These are phyloP conservation scores for Penicillium samsonianum DNA, from an alignment of 495 filamentous ascomycete genomes.

Conservation along the genomic window DNA sequence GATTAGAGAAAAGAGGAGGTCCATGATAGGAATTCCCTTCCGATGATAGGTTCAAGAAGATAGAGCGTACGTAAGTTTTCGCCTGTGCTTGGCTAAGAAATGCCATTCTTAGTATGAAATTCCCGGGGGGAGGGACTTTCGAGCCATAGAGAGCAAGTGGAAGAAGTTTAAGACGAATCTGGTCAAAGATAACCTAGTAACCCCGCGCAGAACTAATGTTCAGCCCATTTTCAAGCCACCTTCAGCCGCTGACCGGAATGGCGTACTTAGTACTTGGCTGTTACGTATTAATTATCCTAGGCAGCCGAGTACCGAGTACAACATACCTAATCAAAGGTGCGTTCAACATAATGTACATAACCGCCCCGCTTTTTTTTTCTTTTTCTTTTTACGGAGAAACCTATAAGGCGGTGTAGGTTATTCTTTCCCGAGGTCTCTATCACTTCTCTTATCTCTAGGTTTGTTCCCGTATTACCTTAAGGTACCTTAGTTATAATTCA, in stretches of 20 bases:
- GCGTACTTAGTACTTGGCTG: constrained; percentile 7
- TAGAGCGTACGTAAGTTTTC: neutral
- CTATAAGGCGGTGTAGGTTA: constrained; percentile 2
- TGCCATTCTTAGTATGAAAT: constrained; percentile 1
- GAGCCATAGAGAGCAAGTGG: neutral
- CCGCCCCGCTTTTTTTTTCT: neutral
- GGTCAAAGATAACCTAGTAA: neutral
- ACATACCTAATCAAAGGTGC: too few species aligned
- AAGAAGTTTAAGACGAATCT: neutral
- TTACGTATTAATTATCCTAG: neutral
- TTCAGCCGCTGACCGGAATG: neutral
- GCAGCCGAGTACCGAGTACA: constrained; percentile 8
- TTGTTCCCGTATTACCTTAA: too few species aligned
- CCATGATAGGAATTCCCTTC: constrained; percentile 8
- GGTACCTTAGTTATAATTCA: too few species aligned
- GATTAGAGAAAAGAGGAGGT: neutral
- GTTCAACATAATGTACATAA: too few species aligned
- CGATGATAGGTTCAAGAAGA: neutral
- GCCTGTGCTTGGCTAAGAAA: neutral
- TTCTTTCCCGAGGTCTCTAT: neutral
- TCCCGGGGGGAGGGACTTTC: neutral
- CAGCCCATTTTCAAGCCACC: neutral
- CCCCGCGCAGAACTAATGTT: neutral
- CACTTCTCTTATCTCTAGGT: too few species aligned
- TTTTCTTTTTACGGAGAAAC: neutral